Conservation (phyloP, 1,284 basidiomycete species). For the Peniophora sp. region DNA sequence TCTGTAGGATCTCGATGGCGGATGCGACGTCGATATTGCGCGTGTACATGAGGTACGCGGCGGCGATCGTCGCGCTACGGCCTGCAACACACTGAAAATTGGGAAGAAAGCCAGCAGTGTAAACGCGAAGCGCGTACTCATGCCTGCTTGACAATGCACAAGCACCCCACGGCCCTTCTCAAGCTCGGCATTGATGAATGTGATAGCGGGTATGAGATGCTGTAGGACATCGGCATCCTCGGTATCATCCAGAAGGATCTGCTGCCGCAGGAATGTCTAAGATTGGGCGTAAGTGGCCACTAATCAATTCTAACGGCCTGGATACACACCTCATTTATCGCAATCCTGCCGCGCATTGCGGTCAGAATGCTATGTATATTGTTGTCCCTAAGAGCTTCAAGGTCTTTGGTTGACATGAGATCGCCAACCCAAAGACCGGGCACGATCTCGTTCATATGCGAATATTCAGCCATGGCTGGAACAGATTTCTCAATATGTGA, state of each 20-base stretch:
- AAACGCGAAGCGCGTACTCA: conserved; percentile 49
- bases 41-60: conserved; percentile 80
- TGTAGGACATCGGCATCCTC: conserved; percentile 66
- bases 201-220: conserved; percentile 70
- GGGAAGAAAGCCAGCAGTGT: neutral
- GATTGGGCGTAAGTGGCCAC: too few species aligned
- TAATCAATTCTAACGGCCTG: too few species aligned
- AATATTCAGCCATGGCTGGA: conserved; percentile 1
- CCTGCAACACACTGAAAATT: conserved; percentile 32
- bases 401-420: conserved; percentile 45
- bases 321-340: conserved; percentile 49
- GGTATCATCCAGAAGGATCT: conserved; percentile 67
- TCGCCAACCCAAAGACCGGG: conserved; percentile 62
- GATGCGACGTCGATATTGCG: conserved; percentile 53
- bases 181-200: conserved; percentile 73
- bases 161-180: conserved; percentile 70
- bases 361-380: conserved; percentile 65
- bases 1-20: conserved; percentile 62
- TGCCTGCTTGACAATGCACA: conserved; percentile 82
- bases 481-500: too few species aligned
- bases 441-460: conserved; percentile 51
- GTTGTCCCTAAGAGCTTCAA: conserved; percentile 44
- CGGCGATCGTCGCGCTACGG: conserved; percentile 73
- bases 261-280: conserved; percentile 63
- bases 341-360: conserved; percentile 63